phyloP scores from a whole-genome alignment of 2,329 filamentous ascomycete genomes.

The Ophioceras dolichostomum region DNA sequence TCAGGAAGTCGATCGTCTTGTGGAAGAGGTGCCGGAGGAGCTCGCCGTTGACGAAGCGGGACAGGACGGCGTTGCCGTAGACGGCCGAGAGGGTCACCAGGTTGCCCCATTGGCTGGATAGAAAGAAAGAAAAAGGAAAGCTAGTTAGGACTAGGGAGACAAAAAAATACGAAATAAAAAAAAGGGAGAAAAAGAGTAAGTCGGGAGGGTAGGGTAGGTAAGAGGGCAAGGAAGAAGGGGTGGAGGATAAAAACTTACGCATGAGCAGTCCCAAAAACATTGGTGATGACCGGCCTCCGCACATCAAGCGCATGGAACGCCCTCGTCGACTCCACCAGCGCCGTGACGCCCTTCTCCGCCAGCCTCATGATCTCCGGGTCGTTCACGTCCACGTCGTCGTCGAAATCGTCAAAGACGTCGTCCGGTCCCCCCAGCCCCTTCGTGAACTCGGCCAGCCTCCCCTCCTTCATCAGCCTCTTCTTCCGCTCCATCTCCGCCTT shows the following conservation, averaged over 20 bases:
- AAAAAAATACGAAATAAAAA: conserved; percentile 1
- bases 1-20: conserved; percentile 67
- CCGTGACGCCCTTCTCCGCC: conserved; percentile 52
- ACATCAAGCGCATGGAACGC: conserved; percentile 58
- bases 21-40: conserved; percentile 49
- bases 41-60: conserved; percentile 40
- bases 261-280: conserved; percentile 89
- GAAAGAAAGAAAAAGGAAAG: conserved; percentile 7
- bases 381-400: neutral
- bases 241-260: conserved; percentile 62
- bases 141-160: conserved; percentile 10
- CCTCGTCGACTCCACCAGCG: conserved; percentile 72
- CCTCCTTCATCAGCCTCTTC: conserved; percentile 11
- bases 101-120: conserved; percentile 83
- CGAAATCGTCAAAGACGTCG: too few species aligned
- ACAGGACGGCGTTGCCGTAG: conserved; percentile 53
- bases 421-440: too few species aligned
- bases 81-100: conserved; percentile 80
- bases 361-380: conserved; percentile 33
- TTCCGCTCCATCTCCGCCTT: conserved; percentile 17
- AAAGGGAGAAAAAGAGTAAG: conserved; percentile 1
- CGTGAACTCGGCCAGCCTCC: neutral
- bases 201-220: too few species aligned
- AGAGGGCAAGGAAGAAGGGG: too few species aligned
- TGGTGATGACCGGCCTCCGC: conserved; percentile 77